Evolutionary conservation across 805 yeast species (phyloP).

Genomic region (Ogataea corticis): DNA sequence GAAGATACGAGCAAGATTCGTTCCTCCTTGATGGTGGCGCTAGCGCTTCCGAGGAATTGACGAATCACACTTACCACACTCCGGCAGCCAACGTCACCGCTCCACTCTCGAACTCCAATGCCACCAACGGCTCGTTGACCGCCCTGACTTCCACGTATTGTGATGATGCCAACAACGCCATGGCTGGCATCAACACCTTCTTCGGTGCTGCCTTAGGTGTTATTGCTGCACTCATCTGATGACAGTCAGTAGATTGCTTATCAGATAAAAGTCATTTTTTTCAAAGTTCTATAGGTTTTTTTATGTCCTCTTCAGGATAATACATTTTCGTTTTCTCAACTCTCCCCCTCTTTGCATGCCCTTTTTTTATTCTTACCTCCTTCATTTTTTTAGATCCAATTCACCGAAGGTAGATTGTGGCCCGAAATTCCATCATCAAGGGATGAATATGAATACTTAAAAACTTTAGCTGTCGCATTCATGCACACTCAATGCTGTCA

Average conservation of each 20-base stretch:
- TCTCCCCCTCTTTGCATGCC: neutral
- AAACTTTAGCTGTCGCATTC: neutral
- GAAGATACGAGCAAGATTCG: conserved; percentile 25
- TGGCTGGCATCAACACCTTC: conserved; percentile 12
- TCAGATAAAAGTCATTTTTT: neutral
- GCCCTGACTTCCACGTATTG: conserved; percentile 23
- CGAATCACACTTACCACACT: conserved; percentile 10
- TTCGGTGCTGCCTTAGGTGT: conserved; percentile 27
- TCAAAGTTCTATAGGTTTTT: conserved; percentile 3
- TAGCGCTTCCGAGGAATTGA: neutral
- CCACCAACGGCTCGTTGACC: conserved; percentile 19
- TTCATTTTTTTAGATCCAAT: neutral
- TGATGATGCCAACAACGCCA: conserved; percentile 22
- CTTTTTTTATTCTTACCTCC: neutral
- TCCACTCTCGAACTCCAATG: conserved; percentile 5
- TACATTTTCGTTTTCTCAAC: conserved; percentile 14
- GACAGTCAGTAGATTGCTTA: neutral
- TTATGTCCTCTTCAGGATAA: conserved; percentile 6
- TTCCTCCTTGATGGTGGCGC: conserved; percentile 13
- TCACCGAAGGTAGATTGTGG: neutral
- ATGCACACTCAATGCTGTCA: too few species aligned
- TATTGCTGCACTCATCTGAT: conserved; percentile 25
- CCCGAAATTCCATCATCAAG: neutral
- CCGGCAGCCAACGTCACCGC: conserved; percentile 9
- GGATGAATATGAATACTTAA: neutral